Conservation (phyloP, 2,329 filamentous ascomycete species). For the Dactylellina parvicollis region DNA sequence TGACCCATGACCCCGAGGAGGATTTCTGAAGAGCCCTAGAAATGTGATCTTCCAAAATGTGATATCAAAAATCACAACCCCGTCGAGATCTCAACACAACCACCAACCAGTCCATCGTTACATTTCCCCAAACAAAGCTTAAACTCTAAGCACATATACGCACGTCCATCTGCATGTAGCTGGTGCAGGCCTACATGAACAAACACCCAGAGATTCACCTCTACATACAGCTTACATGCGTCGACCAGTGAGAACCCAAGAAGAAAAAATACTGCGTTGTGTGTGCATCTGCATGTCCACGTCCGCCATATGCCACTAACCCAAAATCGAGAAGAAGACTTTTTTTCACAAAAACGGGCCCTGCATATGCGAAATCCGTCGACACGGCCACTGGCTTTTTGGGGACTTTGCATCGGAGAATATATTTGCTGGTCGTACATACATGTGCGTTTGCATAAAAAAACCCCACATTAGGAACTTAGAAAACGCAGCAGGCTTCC, state of each 20-base stretch:
- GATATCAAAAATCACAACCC: slow-evolving; percentile 33
- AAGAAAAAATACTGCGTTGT: slow-evolving; percentile 24
- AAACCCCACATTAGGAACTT: too few species aligned
- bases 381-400: not conserved
- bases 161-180: too few species aligned
- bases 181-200: too few species aligned
- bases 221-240: slow-evolving; percentile 45
- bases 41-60: slow-evolving; percentile 1
- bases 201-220: too few species aligned
- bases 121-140: too few species aligned
- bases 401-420: slow-evolving; percentile 19
- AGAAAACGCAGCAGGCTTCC: slow-evolving; percentile 1
- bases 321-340: slow-evolving; percentile 13
- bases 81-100: too few species aligned
- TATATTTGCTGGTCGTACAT: slow-evolving; percentile 38
- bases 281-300: slow-evolving; percentile 49
- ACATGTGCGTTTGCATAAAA: not conserved
- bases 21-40: not conserved
- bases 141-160: not conserved
- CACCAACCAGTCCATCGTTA: too few species aligned
- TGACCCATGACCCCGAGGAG: too few species aligned
- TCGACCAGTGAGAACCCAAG: slow-evolving; percentile 7
- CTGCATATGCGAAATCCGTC: slow-evolving; percentile 29
- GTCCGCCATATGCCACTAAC: slow-evolving; percentile 28
- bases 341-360: slow-evolving; percentile 17